Evolutionary conservation across 352 stramenopile species (phyloP).

Genomic region (Phytophthora pinifolia): DNA sequence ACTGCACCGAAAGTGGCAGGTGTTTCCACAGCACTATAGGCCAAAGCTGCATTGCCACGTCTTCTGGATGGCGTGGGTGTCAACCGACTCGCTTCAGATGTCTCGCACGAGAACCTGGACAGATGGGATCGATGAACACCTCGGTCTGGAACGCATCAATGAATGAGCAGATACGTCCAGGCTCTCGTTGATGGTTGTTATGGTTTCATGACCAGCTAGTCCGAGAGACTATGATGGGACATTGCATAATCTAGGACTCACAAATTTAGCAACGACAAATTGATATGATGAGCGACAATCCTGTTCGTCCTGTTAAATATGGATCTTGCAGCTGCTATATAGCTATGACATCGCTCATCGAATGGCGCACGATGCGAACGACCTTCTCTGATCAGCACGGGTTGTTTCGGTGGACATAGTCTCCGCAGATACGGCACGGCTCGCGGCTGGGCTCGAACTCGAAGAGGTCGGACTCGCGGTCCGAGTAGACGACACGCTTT

Average conservation of each 20-base stretch:
- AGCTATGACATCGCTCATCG: not conserved
- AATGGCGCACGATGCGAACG: slow-evolving; percentile 7
- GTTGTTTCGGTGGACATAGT: slow-evolving; percentile 17
- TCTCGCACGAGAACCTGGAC: not conserved
- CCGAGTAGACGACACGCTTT: slow-evolving; percentile 18
- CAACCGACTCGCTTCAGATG: not conserved
- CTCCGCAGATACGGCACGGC: slow-evolving; percentile 12
- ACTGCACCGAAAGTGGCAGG: not conserved
- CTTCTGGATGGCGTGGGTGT: slow-evolving; percentile 2
- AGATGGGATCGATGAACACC: slow-evolving; percentile 12
- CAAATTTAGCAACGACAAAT: no score
- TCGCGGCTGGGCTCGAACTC: slow-evolving; percentile 14
- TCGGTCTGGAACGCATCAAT: slow-evolving; percentile 3
- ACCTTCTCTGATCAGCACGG: slow-evolving; percentile 21
- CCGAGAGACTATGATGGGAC: no score
- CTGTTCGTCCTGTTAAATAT: slow-evolving; percentile 7
- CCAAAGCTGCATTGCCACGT: not conserved
- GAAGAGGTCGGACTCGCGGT: slow-evolving; percentile 17
- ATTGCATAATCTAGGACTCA: no score
- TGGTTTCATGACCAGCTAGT: no score
- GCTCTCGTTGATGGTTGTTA: not conserved
- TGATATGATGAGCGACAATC: no score
- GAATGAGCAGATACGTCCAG: slow-evolving; percentile 1
- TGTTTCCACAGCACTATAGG: slow-evolving; percentile 3
- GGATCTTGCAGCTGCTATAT: no score